Evolutionary conservation across 176 grass and related monocot genomes (phyloP).

Genomic region (Cenchrus fungigraminus): DNA sequence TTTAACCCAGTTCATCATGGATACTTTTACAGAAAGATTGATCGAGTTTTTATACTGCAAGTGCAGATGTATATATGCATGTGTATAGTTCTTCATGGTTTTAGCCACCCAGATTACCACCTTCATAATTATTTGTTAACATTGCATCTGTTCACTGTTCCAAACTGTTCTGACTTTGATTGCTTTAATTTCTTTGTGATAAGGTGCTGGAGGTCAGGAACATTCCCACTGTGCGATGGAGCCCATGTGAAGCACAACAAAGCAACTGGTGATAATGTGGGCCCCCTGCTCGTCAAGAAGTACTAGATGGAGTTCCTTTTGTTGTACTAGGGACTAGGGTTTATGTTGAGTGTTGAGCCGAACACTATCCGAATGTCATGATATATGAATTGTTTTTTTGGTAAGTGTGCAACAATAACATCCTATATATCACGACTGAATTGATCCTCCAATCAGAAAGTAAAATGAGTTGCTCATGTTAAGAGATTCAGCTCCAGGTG

Average conservation of each 20-base stretch:
- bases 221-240: slow-evolving; percentile 95
- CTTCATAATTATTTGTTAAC: neutral
- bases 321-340: neutral
- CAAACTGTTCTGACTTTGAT: neutral
- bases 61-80: neutral
- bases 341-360: slow-evolving; percentile 6
- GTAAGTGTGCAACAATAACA: neutral
- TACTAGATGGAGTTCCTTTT: slow-evolving; percentile 36
- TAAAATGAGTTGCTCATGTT: neutral
- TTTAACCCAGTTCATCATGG: no score
- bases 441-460: neutral
- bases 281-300: slow-evolving; percentile 89
- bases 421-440: neutral
- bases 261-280: slow-evolving; percentile 90
- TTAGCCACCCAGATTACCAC: neutral
- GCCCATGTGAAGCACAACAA: slow-evolving; percentile 97
- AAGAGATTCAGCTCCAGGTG: neutral
- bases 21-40: neutral
- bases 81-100: neutral
- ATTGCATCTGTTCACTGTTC: neutral
- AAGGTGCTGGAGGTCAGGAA: slow-evolving; percentile 96
- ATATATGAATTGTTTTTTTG: slow-evolving; percentile 2
- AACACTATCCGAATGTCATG: neutral
- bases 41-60: neutral
- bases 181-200: slow-evolving; percentile 22